Percentiles rank a stretch among this genome's conserved stretches.
Conservation (phyloP, 2,329 filamentous ascomycete species). For the Chaetomium sp. region DNA sequence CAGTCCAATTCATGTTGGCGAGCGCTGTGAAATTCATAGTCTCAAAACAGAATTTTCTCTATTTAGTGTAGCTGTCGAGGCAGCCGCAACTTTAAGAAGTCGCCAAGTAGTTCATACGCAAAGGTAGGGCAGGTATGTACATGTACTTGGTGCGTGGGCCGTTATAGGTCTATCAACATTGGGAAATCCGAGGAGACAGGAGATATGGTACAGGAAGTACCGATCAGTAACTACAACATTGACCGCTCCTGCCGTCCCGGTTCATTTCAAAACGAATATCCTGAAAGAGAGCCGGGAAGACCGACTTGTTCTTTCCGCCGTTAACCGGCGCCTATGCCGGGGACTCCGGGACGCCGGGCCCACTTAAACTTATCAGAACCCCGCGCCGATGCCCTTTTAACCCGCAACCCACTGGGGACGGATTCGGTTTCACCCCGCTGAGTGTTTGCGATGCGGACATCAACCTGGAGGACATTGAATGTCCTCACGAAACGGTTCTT, state of each 20-base stretch:
- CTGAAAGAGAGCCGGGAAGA: neutral
- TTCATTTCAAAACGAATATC: neutral
- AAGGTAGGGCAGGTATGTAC: too few species aligned
- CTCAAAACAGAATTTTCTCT: too few species aligned
- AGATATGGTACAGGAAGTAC: too few species aligned
- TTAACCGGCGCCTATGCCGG: neutral
- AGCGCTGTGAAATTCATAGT: neutral
- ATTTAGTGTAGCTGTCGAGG: too few species aligned
- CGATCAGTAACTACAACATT: too few species aligned
- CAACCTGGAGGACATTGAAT: conserved; percentile 17
- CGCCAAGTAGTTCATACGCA: too few species aligned
- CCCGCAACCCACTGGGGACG: neutral
- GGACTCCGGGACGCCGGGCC: neutral
- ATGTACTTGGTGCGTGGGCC: too few species aligned
- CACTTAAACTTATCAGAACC: conserved; percentile 6
- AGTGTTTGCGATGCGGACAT: conserved; percentile 13
- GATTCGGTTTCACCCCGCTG: conserved; percentile 3
- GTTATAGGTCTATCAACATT: too few species aligned
- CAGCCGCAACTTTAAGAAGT: too few species aligned
- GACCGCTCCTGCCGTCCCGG: neutral
- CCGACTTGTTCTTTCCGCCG: conserved; percentile 5
- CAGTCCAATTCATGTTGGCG: conserved; percentile 45
- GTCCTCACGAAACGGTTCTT: conserved; percentile 8
- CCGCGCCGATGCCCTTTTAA: conserved; percentile 15
- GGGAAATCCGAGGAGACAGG: too few species aligned